Percentiles rank a stretch among this genome's conserved stretches.
Conservation (phyloP, 1,284 basidiomycete species). For the Porodaedalea pini region DNA sequence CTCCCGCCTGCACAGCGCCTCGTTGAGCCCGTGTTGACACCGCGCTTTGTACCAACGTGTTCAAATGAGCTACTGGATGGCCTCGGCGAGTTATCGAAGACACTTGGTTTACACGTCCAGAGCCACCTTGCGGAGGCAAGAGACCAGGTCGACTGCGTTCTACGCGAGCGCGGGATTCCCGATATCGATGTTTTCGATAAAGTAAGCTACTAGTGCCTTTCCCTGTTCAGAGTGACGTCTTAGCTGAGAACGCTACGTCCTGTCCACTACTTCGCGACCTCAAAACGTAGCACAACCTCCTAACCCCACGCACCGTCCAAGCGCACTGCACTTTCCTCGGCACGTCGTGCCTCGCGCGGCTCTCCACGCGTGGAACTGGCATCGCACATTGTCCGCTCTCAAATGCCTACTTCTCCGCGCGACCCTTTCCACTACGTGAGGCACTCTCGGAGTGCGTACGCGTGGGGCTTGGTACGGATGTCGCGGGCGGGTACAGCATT, state of each 20-base stretch:
- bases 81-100: conserved; percentile 49
- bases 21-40: conserved; percentile 77
- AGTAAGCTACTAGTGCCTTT: conserved; percentile 35
- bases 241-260: conserved; percentile 1
- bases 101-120: conserved; percentile 52
- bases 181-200: conserved; percentile 73
- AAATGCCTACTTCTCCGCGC: conserved; percentile 79
- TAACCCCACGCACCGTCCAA: conserved; percentile 66
- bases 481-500: conserved; percentile 79
- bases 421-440: conserved; percentile 71
- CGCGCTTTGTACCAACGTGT: conserved; percentile 80
- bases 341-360: conserved; percentile 44
- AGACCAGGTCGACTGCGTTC: conserved; percentile 72
- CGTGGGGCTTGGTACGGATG: conserved; percentile 79
- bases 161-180: conserved; percentile 51
- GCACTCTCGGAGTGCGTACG: conserved; percentile 59
- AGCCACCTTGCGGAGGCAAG: conserved; percentile 75
- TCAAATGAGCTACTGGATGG: conserved; percentile 61
- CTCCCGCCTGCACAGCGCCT: conserved; percentile 47
- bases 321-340: conserved; percentile 82
- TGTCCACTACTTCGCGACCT: conserved; percentile 2
- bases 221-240: neutral
- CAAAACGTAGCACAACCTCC: conserved; percentile 46
- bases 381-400: conserved; percentile 85
- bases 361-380: conserved; percentile 52